Base-by-base conservation (phyloP, 805 yeast species). In the Kurtzmaniella cleridarum region DNA sequence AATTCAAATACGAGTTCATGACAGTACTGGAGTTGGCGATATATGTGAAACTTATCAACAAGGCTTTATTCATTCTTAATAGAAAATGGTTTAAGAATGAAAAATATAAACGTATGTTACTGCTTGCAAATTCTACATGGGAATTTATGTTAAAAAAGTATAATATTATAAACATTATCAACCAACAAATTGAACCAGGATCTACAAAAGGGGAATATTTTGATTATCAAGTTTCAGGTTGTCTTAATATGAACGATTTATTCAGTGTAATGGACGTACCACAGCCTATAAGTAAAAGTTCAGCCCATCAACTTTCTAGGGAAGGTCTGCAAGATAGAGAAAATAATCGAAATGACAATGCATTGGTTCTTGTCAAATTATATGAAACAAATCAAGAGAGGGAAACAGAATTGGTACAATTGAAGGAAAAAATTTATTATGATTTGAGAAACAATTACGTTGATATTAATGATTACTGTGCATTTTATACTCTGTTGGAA, bases 41-140 rank as follows among this genome's bases (percentile, higher is more conserved):
- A 13, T 68, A 62, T 37, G 70, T 63, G 27, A 65, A 64, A 34
- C 46, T 68, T 37, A 64, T 67, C 41, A 67, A 67, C 47, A 67
- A 66, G 41, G 64, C 71, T 3, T 51, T 68, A 29, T 67, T 64
- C 44, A 67, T 68, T 33, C 50, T 68, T 41, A 68, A 67, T 47
- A 42, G 71, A 11, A 68, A 68, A 43, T 68, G 71, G 67, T 68
- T 66, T 52, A 68, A 68, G 41, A 67, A 66, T 44, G 74, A 68
- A 42, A 68, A 68, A 50, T 68, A 67, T 48, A 67, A 66, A 50
- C 42, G 74, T 34, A 68, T 68, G 73, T 48, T 68, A 10, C 59
- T 69, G n/a, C 53, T 68, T 20, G 64, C 72, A 2, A 66, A 66
- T 41, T 45, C 57, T 32, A 60, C 66, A 1, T 68, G 74, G 74